A percentile compares a stretch with the other conserved stretches of the same genome.
phyloP scores from a whole-genome alignment of 352 stramenopile species.

The Blastocystis sp. region DNA sequence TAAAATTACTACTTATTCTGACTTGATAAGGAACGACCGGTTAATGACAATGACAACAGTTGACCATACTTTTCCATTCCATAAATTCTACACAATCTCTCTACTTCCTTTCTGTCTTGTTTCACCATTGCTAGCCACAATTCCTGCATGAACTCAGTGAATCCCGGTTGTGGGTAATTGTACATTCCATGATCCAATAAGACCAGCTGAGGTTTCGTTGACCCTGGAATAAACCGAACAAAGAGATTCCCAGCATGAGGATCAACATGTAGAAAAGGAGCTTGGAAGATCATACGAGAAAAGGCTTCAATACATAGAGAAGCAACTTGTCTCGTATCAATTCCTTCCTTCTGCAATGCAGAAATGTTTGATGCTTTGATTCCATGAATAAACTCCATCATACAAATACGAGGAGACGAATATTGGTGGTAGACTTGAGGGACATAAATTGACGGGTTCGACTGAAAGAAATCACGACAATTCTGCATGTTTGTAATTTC shows the following conservation, averaged over 20 bases:
- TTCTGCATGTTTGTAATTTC: conserved; percentile 21
- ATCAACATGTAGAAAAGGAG: conserved; percentile 50
- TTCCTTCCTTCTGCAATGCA: not conserved
- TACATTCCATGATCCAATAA: conserved; percentile 81
- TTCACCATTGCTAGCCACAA: conserved; percentile 80
- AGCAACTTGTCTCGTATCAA: conserved; percentile 16
- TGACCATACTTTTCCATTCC: conserved; percentile 18
- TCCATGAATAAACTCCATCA: conserved; percentile 61
- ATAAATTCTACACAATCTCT: not conserved
- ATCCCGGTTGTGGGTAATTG: conserved; percentile 74
- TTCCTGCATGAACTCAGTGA: conserved; percentile 74
- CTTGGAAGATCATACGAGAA: conserved; percentile 54
- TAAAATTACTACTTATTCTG: conserved; percentile 3
- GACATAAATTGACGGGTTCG: conserved; percentile 20
- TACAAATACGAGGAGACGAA: conserved; percentile 16
- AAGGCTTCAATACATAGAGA: conserved; percentile 41
- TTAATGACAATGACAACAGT: conserved; percentile 18
- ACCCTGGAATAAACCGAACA: not conserved
- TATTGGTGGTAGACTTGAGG: conserved; percentile 8
- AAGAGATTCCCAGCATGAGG: conserved; percentile 59
- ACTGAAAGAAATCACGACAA: conserved; percentile 23
- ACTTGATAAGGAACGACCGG: conserved; percentile 3
- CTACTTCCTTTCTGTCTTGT: conserved; percentile 69
- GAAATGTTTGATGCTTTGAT: conserved; percentile 23
- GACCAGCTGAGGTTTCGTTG: conserved; percentile 71